Conservation (phyloP, 139 green algal species). For the Pseudopediastrum boryanum region DNA sequence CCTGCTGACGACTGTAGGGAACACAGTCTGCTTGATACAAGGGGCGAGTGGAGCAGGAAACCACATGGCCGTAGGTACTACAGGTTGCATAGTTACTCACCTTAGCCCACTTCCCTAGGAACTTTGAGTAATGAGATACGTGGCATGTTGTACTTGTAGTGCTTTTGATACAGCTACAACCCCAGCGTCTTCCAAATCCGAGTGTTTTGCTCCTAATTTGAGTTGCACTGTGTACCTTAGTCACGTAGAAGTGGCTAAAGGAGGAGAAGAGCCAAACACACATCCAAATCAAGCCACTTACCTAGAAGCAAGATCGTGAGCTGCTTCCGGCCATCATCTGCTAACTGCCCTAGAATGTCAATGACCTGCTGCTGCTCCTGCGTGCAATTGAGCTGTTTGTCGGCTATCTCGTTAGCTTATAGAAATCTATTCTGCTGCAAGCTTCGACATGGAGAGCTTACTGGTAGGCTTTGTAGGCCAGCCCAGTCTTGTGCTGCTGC, state of each 20-base stretch:
- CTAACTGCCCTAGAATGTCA: conserved; percentile 38
- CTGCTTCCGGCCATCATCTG: conserved; percentile 41
- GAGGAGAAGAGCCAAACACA: background rate
- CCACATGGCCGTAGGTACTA: too few relatives aligned
- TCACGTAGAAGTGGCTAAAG: conserved; percentile 23
- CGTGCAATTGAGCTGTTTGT: background rate
- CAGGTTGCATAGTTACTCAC: too few relatives aligned
- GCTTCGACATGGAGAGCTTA: conserved; percentile 14
- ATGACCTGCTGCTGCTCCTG: conserved; percentile 47
- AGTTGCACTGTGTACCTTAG: too few relatives aligned
- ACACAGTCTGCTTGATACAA: too few relatives aligned
- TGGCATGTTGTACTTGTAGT: too few relatives aligned
- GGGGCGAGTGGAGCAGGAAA: too few relatives aligned
- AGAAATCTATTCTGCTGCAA: background rate
- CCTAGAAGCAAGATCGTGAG: conserved; percentile 62
- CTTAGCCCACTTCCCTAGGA: too few relatives aligned
- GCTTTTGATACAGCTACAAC: too few relatives aligned
- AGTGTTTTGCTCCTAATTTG: too few relatives aligned
- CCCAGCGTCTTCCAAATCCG: too few relatives aligned
- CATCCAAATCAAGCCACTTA: background rate
- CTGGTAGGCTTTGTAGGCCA: conserved; percentile 41
- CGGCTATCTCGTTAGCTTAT: background rate
- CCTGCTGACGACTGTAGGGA: too few relatives aligned
- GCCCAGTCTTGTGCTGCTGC: conserved; percentile 44
- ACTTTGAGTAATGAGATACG: too few relatives aligned